A percentile compares a stretch with the other conserved stretches of the same genome.
These are phyloP conservation scores for Tricholoma saponaceum DNA, from an alignment of 768 basidiomycete species.

Conservation along the genomic window DNA sequence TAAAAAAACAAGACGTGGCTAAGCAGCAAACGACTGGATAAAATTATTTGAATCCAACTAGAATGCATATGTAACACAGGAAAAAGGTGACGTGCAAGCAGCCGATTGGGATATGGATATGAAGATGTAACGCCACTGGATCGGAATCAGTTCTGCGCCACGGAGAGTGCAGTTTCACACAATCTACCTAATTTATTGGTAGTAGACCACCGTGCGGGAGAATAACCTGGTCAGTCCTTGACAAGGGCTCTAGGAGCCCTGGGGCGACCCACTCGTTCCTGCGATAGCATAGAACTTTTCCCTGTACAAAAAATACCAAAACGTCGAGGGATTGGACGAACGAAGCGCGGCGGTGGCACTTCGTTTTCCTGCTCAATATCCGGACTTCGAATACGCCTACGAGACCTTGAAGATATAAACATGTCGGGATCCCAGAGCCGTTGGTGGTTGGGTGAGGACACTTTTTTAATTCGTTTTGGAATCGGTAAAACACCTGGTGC, in stretches of 20 bases:
- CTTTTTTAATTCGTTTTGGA: not conserved
- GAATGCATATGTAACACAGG: not conserved
- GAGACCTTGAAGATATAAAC: conserved; percentile 11
- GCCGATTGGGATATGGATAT: not conserved
- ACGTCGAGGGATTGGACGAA: conserved; percentile 25
- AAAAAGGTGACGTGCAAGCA: not conserved
- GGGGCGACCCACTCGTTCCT: conserved; percentile 6
- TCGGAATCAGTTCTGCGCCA: not conserved
- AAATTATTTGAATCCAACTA: not conserved
- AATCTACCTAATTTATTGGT: not conserved
- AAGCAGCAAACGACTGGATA: not conserved
- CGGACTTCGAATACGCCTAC: conserved; percentile 15
- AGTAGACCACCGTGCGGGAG: not conserved
- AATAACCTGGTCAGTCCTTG: conserved; percentile 6
- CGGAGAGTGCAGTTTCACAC: not conserved
- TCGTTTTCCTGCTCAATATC: conserved; percentile 31
- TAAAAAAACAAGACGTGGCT: not conserved
- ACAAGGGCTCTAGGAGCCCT: conserved; percentile 4
- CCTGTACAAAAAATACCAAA: conserved; percentile 39
- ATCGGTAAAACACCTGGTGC: conserved; percentile 26
- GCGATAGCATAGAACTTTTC: conserved; percentile 29
- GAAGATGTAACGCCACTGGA: not conserved
- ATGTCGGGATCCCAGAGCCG: conserved; percentile 14
- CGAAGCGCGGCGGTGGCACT: conserved; percentile 17
- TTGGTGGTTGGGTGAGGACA: not conserved